Evolutionary conservation across 1,284 basidiomycete species (phyloP).

Genomic region (Cryptococcus maquisensis): DNA sequence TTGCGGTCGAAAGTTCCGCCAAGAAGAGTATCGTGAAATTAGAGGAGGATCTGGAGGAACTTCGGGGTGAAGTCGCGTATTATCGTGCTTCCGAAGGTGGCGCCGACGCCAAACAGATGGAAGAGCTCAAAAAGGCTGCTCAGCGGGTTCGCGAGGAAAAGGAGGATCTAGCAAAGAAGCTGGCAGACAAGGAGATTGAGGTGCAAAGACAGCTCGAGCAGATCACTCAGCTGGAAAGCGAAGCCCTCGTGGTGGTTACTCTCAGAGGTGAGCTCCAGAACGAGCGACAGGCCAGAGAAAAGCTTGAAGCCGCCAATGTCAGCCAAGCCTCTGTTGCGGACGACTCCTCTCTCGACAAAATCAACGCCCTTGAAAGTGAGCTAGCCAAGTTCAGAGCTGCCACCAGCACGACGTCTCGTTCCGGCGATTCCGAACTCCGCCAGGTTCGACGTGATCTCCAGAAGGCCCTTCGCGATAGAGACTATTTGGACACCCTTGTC

Average conservation of each 20-base stretch:
- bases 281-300: constrained; percentile 5
- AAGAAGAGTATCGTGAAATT: constrained; percentile 34
- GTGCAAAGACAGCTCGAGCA: constrained; percentile 13
- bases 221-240: constrained; percentile 3
- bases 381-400: constrained; percentile 9
- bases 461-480: constrained; percentile 18
- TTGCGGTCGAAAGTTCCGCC: constrained; percentile 36
- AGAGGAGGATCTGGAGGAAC: constrained; percentile 37
- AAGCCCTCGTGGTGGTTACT: constrained; percentile 6
- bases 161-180: constrained; percentile 9
- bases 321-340: neutral
- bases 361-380: constrained; percentile 20
- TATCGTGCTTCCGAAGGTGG: constrained; percentile 15
- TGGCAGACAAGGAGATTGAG: constrained; percentile 17
- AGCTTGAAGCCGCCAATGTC: neutral
- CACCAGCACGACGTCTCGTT: neutral
- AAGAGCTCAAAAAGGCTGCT: constrained; percentile 27
- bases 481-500: constrained; percentile 17
- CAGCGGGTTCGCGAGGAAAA: constrained; percentile 17
- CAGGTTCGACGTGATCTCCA: constrained; percentile 25
- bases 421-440: constrained; percentile 7
- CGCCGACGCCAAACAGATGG: constrained; percentile 18
- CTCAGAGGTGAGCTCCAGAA: constrained; percentile 18
- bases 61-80: constrained; percentile 40
- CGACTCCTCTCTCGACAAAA: constrained; percentile 6